Evolutionary conservation across 495 filamentous ascomycete species (phyloP).

Genomic region (Penicillium pancosmium): DNA sequence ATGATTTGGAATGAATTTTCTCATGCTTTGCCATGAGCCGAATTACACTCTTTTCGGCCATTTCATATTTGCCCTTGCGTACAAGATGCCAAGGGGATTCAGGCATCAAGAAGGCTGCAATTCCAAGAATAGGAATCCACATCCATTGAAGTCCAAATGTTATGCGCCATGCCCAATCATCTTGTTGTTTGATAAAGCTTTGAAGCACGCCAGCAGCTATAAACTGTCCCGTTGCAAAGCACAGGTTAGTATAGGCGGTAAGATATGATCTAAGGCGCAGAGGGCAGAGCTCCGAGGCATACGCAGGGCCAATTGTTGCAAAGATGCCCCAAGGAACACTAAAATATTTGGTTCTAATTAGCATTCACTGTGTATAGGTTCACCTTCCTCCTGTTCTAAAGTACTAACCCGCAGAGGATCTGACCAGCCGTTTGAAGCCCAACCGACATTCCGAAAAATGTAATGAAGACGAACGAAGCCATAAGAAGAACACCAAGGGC

Average conservation of each 20-base stretch:
- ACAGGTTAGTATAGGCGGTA: conserved; percentile 68
- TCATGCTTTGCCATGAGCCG: conserved; percentile 31
- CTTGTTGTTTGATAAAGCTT: conserved; percentile 1
- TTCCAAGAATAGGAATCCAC: conserved; percentile 18
- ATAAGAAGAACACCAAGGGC: conserved; percentile 57
- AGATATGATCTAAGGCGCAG: conserved; percentile 61
- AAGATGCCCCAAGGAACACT: conserved; percentile 8
- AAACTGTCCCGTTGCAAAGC: conserved; percentile 47
- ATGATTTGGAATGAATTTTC: conserved; percentile 28
- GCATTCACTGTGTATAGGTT: neutral
- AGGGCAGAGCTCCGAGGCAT: conserved; percentile 68
- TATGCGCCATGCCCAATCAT: conserved; percentile 7
- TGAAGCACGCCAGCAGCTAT: conserved; percentile 9
- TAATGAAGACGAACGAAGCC: conserved; percentile 63
- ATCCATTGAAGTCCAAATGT: conserved; percentile 1
- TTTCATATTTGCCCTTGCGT: conserved; percentile 36
- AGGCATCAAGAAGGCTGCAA: conserved; percentile 44
- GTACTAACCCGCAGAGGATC: conserved; percentile 62
- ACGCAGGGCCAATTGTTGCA: conserved; percentile 29
- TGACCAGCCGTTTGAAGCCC: conserved; percentile 61
- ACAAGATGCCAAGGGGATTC: conserved; percentile 53
- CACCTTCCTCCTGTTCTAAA: neutral
- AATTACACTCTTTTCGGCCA: conserved; percentile 49
- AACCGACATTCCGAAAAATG: conserved; percentile 66
- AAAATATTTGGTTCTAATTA: neutral